phyloP scores from a whole-genome alignment of 441 rosid species.

The Rhodomyrtus psidioides region DNA sequence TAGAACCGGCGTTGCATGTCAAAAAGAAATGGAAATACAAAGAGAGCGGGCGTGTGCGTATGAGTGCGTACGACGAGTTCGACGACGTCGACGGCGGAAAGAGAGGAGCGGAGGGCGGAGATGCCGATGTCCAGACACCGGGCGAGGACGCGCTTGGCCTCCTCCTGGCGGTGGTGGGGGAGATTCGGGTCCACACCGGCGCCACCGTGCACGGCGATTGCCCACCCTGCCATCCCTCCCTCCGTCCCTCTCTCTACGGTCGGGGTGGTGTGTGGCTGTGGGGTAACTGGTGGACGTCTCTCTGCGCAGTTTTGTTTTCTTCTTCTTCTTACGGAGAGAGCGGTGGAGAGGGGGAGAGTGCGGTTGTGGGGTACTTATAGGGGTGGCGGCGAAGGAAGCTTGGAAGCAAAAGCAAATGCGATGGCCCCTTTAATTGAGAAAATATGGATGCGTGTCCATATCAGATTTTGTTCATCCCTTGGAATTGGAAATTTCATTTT shows the following conservation, averaged over 20 bases:
- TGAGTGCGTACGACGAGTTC: conserved; percentile 65
- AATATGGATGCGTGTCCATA: background rate
- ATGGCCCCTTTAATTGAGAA: too few species aligned
- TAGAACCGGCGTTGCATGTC: background rate
- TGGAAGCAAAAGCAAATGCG: background rate
- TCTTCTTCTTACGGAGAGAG: background rate
- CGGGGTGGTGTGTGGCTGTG: background rate
- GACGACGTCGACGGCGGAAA: conserved; percentile 82
- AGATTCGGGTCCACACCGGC: conserved; percentile 96
- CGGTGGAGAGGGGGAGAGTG: background rate
- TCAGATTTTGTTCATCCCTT: background rate
- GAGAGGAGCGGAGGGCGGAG: conserved; percentile 65
- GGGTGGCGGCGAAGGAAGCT: background rate
- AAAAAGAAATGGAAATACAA: background rate
- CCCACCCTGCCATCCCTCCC: conserved; percentile 70
- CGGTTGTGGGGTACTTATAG: background rate
- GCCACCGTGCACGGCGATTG: conserved; percentile 98
- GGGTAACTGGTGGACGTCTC: background rate
- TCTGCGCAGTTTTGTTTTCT: background rate
- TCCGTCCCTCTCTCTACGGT: background rate
- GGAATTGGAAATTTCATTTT: background rate
- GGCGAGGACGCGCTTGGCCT: conserved; percentile 72
- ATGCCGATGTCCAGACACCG: conserved; percentile 88
- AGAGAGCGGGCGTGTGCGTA: background rate
- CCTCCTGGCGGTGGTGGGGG: conserved; percentile 65